A percentile compares a stretch with the other conserved stretches of the same genome.
These are phyloP conservation scores for Ceratobasidium sp. DNA, from an alignment of 1,284 basidiomycete species.

Conservation along the genomic window DNA sequence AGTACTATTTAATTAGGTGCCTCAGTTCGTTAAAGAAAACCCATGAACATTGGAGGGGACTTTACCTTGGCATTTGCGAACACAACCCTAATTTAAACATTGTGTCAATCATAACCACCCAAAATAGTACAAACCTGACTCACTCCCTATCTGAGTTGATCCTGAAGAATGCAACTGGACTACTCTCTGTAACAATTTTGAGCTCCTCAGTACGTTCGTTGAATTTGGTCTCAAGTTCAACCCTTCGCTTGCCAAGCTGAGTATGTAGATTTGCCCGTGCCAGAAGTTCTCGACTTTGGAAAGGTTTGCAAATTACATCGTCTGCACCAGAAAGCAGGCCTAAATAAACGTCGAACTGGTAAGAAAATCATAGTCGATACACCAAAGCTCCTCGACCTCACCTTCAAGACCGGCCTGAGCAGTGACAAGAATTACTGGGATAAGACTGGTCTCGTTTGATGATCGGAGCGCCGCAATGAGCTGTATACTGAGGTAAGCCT, in stretches of 20 bases:
- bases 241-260: slow-evolving; percentile 50
- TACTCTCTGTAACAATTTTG: slow-evolving; percentile 52
- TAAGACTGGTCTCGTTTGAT: slow-evolving; percentile 47
- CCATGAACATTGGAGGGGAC: background rate
- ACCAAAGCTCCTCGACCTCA: slow-evolving; percentile 49
- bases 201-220: slow-evolving; percentile 53
- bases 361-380: background rate
- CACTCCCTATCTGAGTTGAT: slow-evolving; percentile 45
- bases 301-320: slow-evolving; percentile 52
- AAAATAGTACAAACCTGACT: slow-evolving; percentile 11
- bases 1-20: slow-evolving; percentile 44
- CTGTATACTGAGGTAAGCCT: slow-evolving; percentile 24
- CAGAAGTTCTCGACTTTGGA: slow-evolving; percentile 55
- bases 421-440: slow-evolving; percentile 52
- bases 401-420: slow-evolving; percentile 50
- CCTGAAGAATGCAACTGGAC: slow-evolving; percentile 44
- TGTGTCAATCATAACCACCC: slow-evolving; percentile 16
- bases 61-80: slow-evolving; percentile 36
- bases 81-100: slow-evolving; percentile 41
- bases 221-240: slow-evolving; percentile 53
- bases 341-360: background rate
- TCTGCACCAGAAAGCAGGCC: slow-evolving; percentile 55
- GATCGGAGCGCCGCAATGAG: slow-evolving; percentile 49
- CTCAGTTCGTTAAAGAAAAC: background rate
- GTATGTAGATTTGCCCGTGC: slow-evolving; percentile 53